Conservation (phyloP, 306 rosid species). For the Castanea crenata region DNA sequence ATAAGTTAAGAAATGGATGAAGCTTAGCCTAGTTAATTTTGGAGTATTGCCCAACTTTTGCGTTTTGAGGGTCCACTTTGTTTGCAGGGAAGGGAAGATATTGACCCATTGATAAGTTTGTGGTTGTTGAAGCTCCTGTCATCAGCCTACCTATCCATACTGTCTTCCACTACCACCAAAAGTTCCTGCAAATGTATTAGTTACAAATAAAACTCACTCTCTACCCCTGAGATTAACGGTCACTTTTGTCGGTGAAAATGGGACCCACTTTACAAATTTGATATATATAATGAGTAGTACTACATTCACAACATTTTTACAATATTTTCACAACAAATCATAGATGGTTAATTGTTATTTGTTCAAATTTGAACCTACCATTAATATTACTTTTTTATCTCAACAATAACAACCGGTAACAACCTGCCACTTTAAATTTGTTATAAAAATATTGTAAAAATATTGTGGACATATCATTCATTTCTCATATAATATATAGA, state of each 20-base stretch:
- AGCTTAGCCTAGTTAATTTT: background rate
- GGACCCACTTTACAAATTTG: background rate
- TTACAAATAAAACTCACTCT: background rate
- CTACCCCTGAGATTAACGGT: background rate
- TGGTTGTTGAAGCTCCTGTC: conserved; percentile 30
- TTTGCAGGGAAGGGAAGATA: conserved; percentile 14
- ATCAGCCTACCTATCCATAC: conserved; percentile 28
- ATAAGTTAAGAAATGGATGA: background rate
- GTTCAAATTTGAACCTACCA: too few relatives aligned
- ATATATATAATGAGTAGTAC: background rate
- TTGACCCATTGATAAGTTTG: conserved; percentile 16
- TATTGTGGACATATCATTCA: too few relatives aligned
- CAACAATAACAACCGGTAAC: too few relatives aligned
- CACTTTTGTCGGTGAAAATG: conserved; percentile 1
- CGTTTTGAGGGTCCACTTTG: conserved; percentile 5
- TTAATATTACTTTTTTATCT: too few relatives aligned
- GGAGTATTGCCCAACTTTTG: background rate
- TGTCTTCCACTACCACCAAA: conserved; percentile 16
- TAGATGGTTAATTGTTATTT: too few relatives aligned
- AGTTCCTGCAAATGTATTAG: background rate
- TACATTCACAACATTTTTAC: too few relatives aligned
- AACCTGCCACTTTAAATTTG: too few relatives aligned
- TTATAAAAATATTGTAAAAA: too few relatives aligned
- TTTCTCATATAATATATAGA: too few relatives aligned
- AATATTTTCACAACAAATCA: too few relatives aligned